Evolutionary conservation across 2,329 filamentous ascomycete genomes (phyloP), one percentile per base, ranked within the genome.

Genomic region (Lomentospora prolificans): DNA sequence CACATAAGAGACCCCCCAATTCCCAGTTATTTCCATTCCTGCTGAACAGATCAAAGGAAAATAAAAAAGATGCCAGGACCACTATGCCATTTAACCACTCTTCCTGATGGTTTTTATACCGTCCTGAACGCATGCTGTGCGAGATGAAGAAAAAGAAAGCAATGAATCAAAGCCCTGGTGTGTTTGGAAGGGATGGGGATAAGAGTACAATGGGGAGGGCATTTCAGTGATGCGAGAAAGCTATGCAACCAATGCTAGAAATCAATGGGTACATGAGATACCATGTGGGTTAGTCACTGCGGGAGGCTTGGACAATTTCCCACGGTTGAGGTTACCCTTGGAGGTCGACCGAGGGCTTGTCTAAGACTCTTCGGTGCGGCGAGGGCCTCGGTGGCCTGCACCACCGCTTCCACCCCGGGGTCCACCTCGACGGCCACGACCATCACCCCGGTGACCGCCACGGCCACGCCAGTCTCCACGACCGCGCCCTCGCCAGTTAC

Each of bases 381-480:
- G 72, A 54, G 64, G 61, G 53, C 67, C 67, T 51, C 71, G 67
- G 57, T 65, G 64, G 41, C 68, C 58, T 52, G 46, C 30, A 19
- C 63, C 64, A 53, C 67, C 67, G 27, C 64, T 62, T 56, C 67
- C 68, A 22, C 72, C 67, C 51, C 66, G 57, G 51, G 61, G 67
- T 50, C 72, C 71, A 33, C 72, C 67, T 17, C 71, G 69, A 24
- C 72, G 69, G 17, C 74, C 69, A 36, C 67, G 64, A 30, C 71
- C 71, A 55, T 75, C 72, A 39, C 77, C 75, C 55, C 78, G 74
- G 58, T 70, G 70, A 36, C 76, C 76, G 56, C 77, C 76, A 58
- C 80, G 73, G 28, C 79, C 78, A 56, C 80, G 73, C 60, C 70
- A 70, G 51, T 77, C 73, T 46, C 75, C 75, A 59, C 77, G 71